Evolutionary conservation across 177 flowering plant species (phyloP).

Genomic region (Vitis hybrid): DNA sequence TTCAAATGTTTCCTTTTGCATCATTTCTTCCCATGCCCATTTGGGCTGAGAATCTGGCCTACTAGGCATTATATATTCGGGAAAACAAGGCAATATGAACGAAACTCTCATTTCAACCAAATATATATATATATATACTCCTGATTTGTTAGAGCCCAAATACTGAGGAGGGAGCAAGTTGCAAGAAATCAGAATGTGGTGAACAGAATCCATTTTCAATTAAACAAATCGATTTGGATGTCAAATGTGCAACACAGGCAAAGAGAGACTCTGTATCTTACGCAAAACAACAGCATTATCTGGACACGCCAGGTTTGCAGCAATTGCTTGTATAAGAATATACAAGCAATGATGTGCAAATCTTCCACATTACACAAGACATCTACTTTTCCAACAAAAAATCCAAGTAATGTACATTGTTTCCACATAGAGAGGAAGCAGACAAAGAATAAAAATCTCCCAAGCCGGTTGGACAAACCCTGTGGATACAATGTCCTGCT

Average conservation of each 20-base stretch:
- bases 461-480: conserved; percentile 9
- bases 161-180: not conserved
- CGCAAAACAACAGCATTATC: not conserved
- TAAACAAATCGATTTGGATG: conserved; percentile 1
- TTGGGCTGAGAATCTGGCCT: too few relatives aligned
- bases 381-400: conserved; percentile 17
- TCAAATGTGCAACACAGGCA: not conserved
- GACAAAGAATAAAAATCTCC: conserved; percentile 20
- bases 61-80: too few relatives aligned
- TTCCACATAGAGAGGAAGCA: conserved; percentile 21
- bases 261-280: not conserved
- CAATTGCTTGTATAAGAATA: not conserved
- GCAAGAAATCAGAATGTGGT: not conserved
- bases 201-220: not conserved
- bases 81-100: too few relatives aligned
- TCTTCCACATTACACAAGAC: conserved; percentile 26
- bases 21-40: too few relatives aligned
- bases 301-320: not conserved
- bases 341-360: conserved; percentile 5
- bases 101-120: not conserved
- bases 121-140: too few relatives aligned
- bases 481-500: conserved; percentile 7
- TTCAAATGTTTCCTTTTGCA: too few relatives aligned
- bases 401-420: conserved; percentile 37
- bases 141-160: too few relatives aligned